A percentile compares a stretch with the other conserved stretches of the same genome.
phyloP scores from a whole-genome alignment of 768 basidiomycete genomes.

The Lactifluus pinguis region DNA sequence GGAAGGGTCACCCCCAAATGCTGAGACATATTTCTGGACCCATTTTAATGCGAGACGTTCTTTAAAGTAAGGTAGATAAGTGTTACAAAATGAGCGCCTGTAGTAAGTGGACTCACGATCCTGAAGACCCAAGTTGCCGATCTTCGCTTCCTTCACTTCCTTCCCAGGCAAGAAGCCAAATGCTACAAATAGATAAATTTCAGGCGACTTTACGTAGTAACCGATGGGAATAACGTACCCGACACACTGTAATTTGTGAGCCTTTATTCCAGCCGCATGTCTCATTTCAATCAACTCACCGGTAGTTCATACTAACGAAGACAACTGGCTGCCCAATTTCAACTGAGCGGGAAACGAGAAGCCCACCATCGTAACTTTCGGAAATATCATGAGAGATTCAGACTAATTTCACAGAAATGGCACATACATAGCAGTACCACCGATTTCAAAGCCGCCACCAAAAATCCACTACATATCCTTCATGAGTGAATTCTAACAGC shows the following conservation, averaged over 20 bases:
- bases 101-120: conserved; percentile 39
- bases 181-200: conserved; percentile 19
- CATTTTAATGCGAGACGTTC: conserved; percentile 51
- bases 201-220: neutral
- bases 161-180: conserved; percentile 45
- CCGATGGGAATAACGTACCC: no score
- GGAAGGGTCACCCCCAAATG: conserved; percentile 56
- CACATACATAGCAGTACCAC: conserved; percentile 9
- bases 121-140: conserved; percentile 57
- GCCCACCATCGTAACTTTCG: conserved; percentile 20
- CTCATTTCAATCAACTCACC: conserved; percentile 12
- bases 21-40: conserved; percentile 55
- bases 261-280: no score
- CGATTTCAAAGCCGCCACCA: conserved; percentile 20
- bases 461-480: conserved; percentile 20
- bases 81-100: neutral
- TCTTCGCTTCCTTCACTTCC: conserved; percentile 42
- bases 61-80: conserved; percentile 22
- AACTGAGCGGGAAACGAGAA: conserved; percentile 21
- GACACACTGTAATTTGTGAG: no score
- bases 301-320: conserved; percentile 25
- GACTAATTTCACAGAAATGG: no score
- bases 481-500: neutral
- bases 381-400: no score
- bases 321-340: conserved; percentile 21